A percentile compares a stretch with the other conserved stretches of the same genome.
phyloP scores from a whole-genome alignment of 2,329 filamentous ascomycete species.

The Thielaviopsis euricoi region DNA sequence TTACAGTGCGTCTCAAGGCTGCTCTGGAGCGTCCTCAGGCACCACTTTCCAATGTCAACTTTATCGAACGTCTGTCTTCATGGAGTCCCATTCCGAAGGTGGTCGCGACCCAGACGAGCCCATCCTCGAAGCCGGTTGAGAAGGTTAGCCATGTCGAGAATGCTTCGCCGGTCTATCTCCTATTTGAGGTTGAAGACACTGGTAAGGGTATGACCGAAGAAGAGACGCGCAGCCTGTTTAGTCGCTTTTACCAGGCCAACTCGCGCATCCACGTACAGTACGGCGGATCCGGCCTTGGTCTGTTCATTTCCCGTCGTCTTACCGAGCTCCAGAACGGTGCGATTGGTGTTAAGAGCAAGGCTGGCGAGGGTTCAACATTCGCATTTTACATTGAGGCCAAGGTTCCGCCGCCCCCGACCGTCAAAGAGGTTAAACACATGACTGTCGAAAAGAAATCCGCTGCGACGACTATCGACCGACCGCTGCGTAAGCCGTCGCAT shows the following conservation, averaged over 20 bases:
- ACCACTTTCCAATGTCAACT: slow-evolving; percentile 34
- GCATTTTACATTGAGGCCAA: slow-evolving; percentile 55
- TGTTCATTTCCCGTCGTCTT: slow-evolving; percentile 66
- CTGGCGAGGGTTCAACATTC: slow-evolving; percentile 57
- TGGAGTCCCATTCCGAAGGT: slow-evolving; percentile 19
- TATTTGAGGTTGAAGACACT: slow-evolving; percentile 62
- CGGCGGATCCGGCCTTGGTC: slow-evolving; percentile 59
- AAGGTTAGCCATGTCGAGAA: background rate
- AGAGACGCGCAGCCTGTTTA: slow-evolving; percentile 60
- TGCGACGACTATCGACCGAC: background rate
- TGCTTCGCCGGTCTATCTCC: slow-evolving; percentile 36
- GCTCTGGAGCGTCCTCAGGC: slow-evolving; percentile 23
- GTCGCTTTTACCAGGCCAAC: slow-evolving; percentile 63
- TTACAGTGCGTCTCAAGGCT: slow-evolving; percentile 31
- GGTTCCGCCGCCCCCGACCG: slow-evolving; percentile 24
- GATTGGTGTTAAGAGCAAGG: slow-evolving; percentile 55
- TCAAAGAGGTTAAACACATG: slow-evolving; percentile 24
- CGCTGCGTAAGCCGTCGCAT: background rate
- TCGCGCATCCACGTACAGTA: slow-evolving; percentile 64
- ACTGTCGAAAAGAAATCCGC: slow-evolving; percentile 16
- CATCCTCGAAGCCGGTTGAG: background rate
- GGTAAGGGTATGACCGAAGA: slow-evolving; percentile 55
- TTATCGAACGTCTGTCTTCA: slow-evolving; percentile 36
- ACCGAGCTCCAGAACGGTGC: slow-evolving; percentile 67
- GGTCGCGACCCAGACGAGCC: background rate